Conservation (phyloP, 2,329 filamentous ascomycete genomes). For the Sarocladium kiliense region DNA sequence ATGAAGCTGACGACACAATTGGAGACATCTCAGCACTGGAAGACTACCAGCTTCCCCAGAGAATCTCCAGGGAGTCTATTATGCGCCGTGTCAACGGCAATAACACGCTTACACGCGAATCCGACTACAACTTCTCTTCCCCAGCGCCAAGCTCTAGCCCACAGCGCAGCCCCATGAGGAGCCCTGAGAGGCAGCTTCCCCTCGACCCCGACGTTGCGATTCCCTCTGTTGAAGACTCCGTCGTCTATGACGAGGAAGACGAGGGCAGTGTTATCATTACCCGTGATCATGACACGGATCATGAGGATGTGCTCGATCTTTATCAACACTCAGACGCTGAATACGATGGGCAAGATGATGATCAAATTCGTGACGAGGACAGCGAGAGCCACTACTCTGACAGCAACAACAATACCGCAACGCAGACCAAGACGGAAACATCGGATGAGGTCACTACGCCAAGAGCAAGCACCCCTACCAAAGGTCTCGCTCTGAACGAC, state of each 20-base stretch:
- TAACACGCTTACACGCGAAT: slow-evolving; percentile 48
- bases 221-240: slow-evolving; percentile 73
- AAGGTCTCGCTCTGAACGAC: slow-evolving; percentile 17
- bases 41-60: slow-evolving; percentile 64
- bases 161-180: slow-evolving; percentile 41
- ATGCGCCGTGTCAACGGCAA: slow-evolving; percentile 76
- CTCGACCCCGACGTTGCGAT: slow-evolving; percentile 88
- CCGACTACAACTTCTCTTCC: slow-evolving; percentile 61
- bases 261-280: slow-evolving; percentile 63
- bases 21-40: slow-evolving; percentile 56
- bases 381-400: slow-evolving; percentile 32
- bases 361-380: slow-evolving; percentile 38
- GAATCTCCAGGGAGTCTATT: slow-evolving; percentile 91
- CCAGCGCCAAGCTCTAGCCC: slow-evolving; percentile 54
- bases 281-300: slow-evolving; percentile 53
- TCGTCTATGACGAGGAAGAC: slow-evolving; percentile 40
- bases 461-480: slow-evolving; percentile 29
- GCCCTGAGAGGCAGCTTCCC: slow-evolving; percentile 49
- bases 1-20: slow-evolving; percentile 54
- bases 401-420: slow-evolving; percentile 12
- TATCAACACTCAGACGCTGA: slow-evolving; percentile 40
- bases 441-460: slow-evolving; percentile 47
- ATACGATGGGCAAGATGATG: slow-evolving; percentile 60
- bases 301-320: slow-evolving; percentile 62
- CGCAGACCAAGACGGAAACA: slow-evolving; percentile 17